Evolutionary conservation across 2,329 filamentous ascomycete genomes (phyloP), one percentile per base, ranked within the genome.

Genomic region (Lachnellula hyalina): DNA sequence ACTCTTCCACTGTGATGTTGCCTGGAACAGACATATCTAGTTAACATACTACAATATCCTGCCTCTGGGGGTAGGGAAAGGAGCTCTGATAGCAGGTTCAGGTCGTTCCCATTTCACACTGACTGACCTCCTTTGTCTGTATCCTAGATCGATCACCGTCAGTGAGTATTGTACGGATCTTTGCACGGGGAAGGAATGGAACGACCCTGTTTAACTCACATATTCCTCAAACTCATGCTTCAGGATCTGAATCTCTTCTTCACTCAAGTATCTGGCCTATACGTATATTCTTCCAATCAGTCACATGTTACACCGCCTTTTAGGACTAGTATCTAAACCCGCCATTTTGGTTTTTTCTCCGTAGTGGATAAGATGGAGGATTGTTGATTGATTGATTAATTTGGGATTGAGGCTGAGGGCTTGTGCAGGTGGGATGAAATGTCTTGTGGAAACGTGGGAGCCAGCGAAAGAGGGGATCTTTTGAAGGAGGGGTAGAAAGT

Each of bases 1-100:
- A 72, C 54, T 73, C 70, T 47, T 72, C 70, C 6, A 71, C 67
- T 5, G 62, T 67, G 49, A 72, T 72, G 49, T 70, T 72, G 25
- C 70, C 70, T 57, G 6, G 19, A 19, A n/a, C 32, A 11, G 17
- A 65, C n/a, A 42, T 12, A 47, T 15, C 36, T 28, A 45, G 28
- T 6, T 21, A 32, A 17, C 15, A 6, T 38, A 17, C 35, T 38
- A 38, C 9, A 4, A 4, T 21, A 21, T 21, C 21, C 21, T 2
- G 35, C 15, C 15, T 15, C 15, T 38, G 2, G 15, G 35, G 15
- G 35, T 38, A 15, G 35, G 35, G 35, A 11, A 38, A 15, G 15
- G 35, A 38, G 12, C 40, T 51, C 21, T 21, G 21, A 21, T 21
- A 4, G 3, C 21, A 3, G 2, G 21, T 21, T 21, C 21, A 21